Base-by-base conservation (phyloP, 805 yeast species). In the Suhomyces tanzawaensis region DNA sequence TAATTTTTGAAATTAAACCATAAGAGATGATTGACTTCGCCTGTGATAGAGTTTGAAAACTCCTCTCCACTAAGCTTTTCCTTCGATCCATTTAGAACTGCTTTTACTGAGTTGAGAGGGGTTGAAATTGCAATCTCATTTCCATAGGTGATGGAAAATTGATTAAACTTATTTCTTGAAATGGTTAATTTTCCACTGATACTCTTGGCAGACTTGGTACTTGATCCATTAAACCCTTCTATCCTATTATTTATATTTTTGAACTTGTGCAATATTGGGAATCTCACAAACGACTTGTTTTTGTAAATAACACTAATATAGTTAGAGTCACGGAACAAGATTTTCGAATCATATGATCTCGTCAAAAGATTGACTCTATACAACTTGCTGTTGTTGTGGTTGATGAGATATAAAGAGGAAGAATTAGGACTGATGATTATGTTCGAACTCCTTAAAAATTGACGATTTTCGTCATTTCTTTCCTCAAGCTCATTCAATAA, bases 1-100 rank as follows among this genome's bases (percentile, higher is more conserved):
- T 57, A 60, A 43, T 64, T 61, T 29, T 53, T 55, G 40, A 65
- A 66, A 37, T 59, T 61, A 41, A 54, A 68, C 74, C 74, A 69
- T 8, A 66, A 41, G 4, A 63, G 51, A 37, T 68, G 72, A 39
- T 62, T 62, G 5, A 47, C 37, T 23, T 54, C 47, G 21, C 44
- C 47, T 12, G 48, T 47, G 11, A 49, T 44, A 9, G 47, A 39
- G 12, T 48, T 48, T 9, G 29, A 17, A 5, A 14, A 27, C 14
- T 14, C 9, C 5, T 5, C 7, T 13, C 18, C 7, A 8, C 7
- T 9, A 24, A 8, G 6, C 5, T 8, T 24, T 8, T 9, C 27
- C 12, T n/a, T 7, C 6, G 12, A 9, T 6, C n/a, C 27, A 9
- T 7, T 13, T 7, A 9, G 7, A 24, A 9, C 7, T 7, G 22